A percentile compares a stretch with the other conserved stretches of the same genome.
phyloP scores from a whole-genome alignment of 257 asterid genomes.

The Craterostigma plantagineum region DNA sequence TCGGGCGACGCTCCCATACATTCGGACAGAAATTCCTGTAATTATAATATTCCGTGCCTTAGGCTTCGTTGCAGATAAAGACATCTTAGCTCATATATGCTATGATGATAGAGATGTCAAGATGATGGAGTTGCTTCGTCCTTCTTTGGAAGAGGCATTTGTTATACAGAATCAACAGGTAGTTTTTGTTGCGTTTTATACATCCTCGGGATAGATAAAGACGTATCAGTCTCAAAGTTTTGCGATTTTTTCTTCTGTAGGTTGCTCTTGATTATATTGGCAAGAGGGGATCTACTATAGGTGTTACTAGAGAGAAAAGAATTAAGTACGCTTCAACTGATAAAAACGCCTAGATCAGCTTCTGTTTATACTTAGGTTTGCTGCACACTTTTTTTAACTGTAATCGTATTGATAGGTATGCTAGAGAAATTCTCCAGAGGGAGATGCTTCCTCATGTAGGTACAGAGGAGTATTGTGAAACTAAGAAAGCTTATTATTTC shows the following conservation, averaged over 20 bases:
- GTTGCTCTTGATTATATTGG: conserved; percentile 97
- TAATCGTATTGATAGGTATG: conserved; percentile 40
- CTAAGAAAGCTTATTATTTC: conserved; percentile 88
- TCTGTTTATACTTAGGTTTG: conserved; percentile 7
- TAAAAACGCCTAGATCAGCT: conserved; percentile 3
- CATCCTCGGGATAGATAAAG: background rate
- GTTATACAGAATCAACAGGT: conserved; percentile 98
- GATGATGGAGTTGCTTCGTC: conserved; percentile 95
- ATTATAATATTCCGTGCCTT: conserved; percentile 91
- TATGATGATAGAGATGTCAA: conserved; percentile 79
- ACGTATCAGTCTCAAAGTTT: background rate
- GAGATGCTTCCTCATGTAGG: conserved; percentile 99
- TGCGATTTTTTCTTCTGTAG: conserved; percentile 13
- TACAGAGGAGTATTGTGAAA: conserved; percentile 77
- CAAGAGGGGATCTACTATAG: conserved; percentile 93
- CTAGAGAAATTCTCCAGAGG: conserved; percentile 83
- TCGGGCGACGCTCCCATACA: conserved; percentile 91
- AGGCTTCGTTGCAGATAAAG: conserved; percentile 96
- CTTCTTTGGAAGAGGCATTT: conserved; percentile 95
- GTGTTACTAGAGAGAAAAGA: conserved; percentile 90
- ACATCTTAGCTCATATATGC: conserved; percentile 85
- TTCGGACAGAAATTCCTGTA: conserved; percentile 92
- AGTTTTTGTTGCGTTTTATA: conserved; percentile 6
- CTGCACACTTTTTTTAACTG: background rate
- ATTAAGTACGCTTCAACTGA: conserved; percentile 44